Conservation (phyloP, 345 rosid genomes). For the Arabidopsis thaliana region DNA sequence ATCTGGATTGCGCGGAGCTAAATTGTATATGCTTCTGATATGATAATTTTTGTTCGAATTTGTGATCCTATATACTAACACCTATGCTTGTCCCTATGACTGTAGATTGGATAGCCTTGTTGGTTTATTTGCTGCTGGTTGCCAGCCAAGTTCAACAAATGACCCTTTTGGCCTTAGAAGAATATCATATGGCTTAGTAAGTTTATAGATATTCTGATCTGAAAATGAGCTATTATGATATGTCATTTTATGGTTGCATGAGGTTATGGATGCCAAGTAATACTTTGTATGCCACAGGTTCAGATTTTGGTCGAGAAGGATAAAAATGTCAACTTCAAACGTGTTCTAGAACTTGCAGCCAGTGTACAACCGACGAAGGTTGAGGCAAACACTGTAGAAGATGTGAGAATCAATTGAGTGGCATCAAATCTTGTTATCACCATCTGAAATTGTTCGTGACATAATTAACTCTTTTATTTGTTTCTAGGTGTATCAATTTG, state of each 20-base stretch:
- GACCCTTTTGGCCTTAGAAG: constrained; percentile 96
- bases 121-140: constrained; percentile 96
- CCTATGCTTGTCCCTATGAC: constrained; percentile 8
- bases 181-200: constrained; percentile 92
- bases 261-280: constrained; percentile 20
- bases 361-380: constrained; percentile 73
- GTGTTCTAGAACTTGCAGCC: constrained; percentile 74
- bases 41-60: constrained; percentile 22
- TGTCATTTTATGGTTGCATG: constrained; percentile 29
- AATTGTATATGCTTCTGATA: constrained; percentile 21
- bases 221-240: neutral
- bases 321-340: constrained; percentile 65
- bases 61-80: constrained; percentile 15
- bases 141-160: constrained; percentile 93
- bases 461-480: constrained; percentile 10
- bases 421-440: too few species aligned
- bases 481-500: constrained; percentile 75
- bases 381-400: constrained; percentile 58
- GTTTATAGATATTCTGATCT: constrained; percentile 44
- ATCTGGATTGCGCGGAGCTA: constrained; percentile 12
- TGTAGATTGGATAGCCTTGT: constrained; percentile 92
- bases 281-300: constrained; percentile 57
- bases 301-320: constrained; percentile 85
- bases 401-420: constrained; percentile 58
- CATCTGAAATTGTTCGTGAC: constrained; percentile 5